Evolutionary conservation across 139 green algal species (phyloP).

Genomic region (Chlorella sp.): DNA sequence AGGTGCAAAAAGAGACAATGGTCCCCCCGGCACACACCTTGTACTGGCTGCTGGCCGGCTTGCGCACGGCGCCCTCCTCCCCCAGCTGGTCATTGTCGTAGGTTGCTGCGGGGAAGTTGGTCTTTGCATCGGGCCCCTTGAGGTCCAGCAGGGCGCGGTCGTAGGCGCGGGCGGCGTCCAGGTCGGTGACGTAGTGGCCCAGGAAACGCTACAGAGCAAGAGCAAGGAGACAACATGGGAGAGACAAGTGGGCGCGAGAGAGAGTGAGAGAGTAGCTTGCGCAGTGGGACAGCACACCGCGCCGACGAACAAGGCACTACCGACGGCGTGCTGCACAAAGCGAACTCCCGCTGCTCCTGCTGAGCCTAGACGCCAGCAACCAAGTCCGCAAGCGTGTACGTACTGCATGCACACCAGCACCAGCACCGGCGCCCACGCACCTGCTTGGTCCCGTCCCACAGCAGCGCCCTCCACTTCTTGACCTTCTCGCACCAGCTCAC

Average conservation of each 20-base stretch:
- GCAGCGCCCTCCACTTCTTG: slow-evolving; percentile 20
- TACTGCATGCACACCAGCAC: too few relatives aligned
- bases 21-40: neutral
- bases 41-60: neutral
- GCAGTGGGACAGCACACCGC: too few relatives aligned
- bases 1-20: too few relatives aligned
- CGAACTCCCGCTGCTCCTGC: too few relatives aligned
- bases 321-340: too few relatives aligned
- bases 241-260: too few relatives aligned
- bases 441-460: slow-evolving; percentile 26
- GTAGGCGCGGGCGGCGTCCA: slow-evolving; percentile 22
- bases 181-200: slow-evolving; percentile 8
- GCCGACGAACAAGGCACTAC: too few relatives aligned
- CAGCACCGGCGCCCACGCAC: too few relatives aligned
- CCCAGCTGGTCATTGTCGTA: neutral
- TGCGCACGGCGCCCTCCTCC: neutral
- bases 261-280: too few relatives aligned
- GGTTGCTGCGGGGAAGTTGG: slow-evolving; percentile 19
- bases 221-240: too few relatives aligned
- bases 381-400: too few relatives aligned
- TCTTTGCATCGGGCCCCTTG: slow-evolving; percentile 30
- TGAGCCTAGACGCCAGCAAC: too few relatives aligned
- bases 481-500: slow-evolving; percentile 34
- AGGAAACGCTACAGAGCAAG: slow-evolving; percentile 4
- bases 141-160: slow-evolving; percentile 24